phyloP scores from a whole-genome alignment of 176 grass and related monocot species.

The Coix lacrymajobi region DNA sequence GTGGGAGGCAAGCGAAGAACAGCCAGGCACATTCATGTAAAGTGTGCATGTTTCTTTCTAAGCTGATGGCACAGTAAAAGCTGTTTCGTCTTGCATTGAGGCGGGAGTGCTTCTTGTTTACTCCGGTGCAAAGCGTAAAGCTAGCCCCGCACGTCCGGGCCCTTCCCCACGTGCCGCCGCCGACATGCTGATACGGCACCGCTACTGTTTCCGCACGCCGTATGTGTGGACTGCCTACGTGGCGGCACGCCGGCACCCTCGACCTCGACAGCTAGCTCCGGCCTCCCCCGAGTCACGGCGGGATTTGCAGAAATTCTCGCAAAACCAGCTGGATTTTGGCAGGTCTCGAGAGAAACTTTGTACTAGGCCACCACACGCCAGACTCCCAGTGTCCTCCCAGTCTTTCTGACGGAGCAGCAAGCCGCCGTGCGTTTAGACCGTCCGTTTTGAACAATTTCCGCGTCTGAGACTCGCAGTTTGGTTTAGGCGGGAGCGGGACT shows the following conservation, averaged over 20 bases:
- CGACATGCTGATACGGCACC: not conserved
- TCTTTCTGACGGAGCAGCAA: not conserved
- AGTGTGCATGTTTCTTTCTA: no score
- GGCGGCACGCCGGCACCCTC: no score
- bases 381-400: fast-evolving
- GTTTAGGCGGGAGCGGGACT: not conserved
- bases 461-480: not conserved
- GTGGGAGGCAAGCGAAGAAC: no score
- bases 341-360: not conserved
- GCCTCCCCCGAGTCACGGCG: not conserved
- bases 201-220: not conserved
- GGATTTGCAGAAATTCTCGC: not conserved
- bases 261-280: not conserved
- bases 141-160: no score
- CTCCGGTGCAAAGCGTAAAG: no score
- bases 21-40: no score
- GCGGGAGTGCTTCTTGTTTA: no score
- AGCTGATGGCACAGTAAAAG: no score
- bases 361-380: no score
- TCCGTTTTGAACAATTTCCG: not conserved
- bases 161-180: conserved; percentile 2
- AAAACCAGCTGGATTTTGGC: not conserved
- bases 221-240: not conserved
- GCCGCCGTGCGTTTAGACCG: not conserved
- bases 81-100: no score